Conservation (phyloP, 2,329 filamentous ascomycete genomes). For the Fusarium sacchari region DNA sequence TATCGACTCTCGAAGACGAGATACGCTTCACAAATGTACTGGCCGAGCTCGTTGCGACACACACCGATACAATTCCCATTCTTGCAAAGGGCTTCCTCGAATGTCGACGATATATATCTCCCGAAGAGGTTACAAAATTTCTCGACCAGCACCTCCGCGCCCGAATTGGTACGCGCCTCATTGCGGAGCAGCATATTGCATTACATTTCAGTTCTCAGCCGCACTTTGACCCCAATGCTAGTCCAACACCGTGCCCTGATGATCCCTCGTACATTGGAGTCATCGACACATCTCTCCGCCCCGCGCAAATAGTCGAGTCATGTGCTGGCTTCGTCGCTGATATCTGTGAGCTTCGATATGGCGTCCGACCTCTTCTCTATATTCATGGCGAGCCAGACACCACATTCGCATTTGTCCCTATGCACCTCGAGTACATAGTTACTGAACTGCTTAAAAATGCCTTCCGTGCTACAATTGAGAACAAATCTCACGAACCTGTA, state of each 20-base stretch:
- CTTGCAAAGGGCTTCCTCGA: constrained; percentile 93
- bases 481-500: constrained; percentile 81
- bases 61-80: constrained; percentile 92
- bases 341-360: constrained; percentile 96
- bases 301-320: constrained; percentile 80
- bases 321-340: constrained; percentile 94
- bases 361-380: constrained; percentile 80
- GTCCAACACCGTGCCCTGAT: constrained; percentile 61
- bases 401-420: constrained; percentile 93
- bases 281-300: constrained; percentile 89
- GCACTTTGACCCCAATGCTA: constrained; percentile 67
- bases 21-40: constrained; percentile 91
- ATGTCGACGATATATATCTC: constrained; percentile 87
- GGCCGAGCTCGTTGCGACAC: constrained; percentile 93
- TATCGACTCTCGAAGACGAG: constrained; percentile 81
- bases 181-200: constrained; percentile 96
- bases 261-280: constrained; percentile 85
- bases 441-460: constrained; percentile 97
- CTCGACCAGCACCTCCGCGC: constrained; percentile 94
- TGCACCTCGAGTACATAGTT: constrained; percentile 96
- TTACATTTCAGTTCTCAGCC: constrained; percentile 79
- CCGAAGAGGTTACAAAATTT: constrained; percentile 86
- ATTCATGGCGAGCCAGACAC: constrained; percentile 88
- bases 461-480: constrained; percentile 92
- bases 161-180: constrained; percentile 90